Conservation (phyloP, 176 grass and related monocot species). For the Raddia distichophylla region DNA sequence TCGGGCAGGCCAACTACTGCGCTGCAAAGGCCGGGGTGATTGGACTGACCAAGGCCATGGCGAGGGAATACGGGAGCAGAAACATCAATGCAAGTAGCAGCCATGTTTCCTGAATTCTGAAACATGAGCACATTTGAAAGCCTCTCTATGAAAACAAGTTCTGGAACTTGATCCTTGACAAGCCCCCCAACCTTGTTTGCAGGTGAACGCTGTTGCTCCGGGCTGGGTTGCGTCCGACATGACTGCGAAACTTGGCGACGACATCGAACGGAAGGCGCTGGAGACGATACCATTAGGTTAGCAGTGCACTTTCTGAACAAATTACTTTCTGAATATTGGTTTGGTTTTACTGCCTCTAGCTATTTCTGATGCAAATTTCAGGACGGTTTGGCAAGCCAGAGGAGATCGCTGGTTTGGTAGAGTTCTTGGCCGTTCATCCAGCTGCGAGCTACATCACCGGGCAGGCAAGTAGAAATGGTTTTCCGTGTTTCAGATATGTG, state of each 20-base stretch:
- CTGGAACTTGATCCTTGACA: no score
- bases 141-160: not conserved
- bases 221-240: slow-evolving; percentile 93
- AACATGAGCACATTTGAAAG: not conserved
- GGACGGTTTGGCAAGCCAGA: slow-evolving; percentile 66
- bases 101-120: not conserved
- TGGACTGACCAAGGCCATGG: slow-evolving; percentile 88
- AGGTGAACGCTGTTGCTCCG: slow-evolving; percentile 87
- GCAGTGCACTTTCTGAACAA: not conserved
- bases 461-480: slow-evolving; percentile 32
- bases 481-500: not conserved
- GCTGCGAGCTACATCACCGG: slow-evolving; percentile 55
- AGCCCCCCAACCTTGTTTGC: not conserved
- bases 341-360: not conserved
- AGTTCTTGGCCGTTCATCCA: slow-evolving; percentile 58
- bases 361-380: slow-evolving; percentile 36
- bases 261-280: slow-evolving; percentile 73
- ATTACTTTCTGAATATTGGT: not conserved
- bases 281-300: slow-evolving; percentile 78
- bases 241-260: slow-evolving; percentile 73
- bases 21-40: slow-evolving; percentile 94
- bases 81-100: slow-evolving; percentile 81
- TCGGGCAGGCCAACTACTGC: slow-evolving; percentile 91
- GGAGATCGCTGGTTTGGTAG: slow-evolving; percentile 58
- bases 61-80: slow-evolving; percentile 87